phyloP scores from a whole-genome alignment of 352 stramenopile species.

The Phytophthora pinifolia region DNA sequence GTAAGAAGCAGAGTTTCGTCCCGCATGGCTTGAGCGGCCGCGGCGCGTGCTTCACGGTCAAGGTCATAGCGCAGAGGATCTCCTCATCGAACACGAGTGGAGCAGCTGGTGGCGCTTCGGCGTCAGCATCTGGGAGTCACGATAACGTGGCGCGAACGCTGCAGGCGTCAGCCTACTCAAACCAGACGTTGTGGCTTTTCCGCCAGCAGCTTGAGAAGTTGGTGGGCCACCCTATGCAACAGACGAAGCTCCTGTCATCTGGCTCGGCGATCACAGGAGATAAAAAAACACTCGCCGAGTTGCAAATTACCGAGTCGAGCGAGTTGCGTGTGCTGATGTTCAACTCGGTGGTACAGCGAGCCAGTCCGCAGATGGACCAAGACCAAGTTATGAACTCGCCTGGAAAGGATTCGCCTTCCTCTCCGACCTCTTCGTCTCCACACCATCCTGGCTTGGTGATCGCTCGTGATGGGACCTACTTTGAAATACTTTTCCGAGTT shows the following conservation, averaged over 20 bases:
- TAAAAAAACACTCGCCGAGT: constrained; percentile 78
- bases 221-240: constrained; percentile 68
- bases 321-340: constrained; percentile 83
- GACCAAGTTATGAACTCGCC: constrained; percentile 37
- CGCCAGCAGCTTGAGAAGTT: constrained; percentile 76
- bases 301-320: constrained; percentile 75
- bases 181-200: constrained; percentile 73
- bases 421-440: constrained; percentile 18
- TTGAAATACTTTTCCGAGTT: constrained; percentile 83
- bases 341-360: constrained; percentile 72
- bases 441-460: constrained; percentile 68
- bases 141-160: constrained; percentile 68
- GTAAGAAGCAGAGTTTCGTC: constrained; percentile 52
- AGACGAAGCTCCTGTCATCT: constrained; percentile 79
- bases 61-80: constrained; percentile 79
- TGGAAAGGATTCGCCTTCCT: constrained; percentile 21
- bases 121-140: constrained; percentile 21
- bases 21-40: constrained; percentile 71
- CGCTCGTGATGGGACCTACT: constrained; percentile 66
- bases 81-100: constrained; percentile 43
- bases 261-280: constrained; percentile 73
- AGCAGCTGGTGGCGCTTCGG: constrained; percentile 11
- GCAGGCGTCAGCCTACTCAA: constrained; percentile 65
- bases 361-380: constrained; percentile 37
- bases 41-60: constrained; percentile 77